These are phyloP conservation scores for Porogramme epimiltina DNA, from an alignment of 1,284 basidiomycete genomes.

Conservation along the genomic window DNA sequence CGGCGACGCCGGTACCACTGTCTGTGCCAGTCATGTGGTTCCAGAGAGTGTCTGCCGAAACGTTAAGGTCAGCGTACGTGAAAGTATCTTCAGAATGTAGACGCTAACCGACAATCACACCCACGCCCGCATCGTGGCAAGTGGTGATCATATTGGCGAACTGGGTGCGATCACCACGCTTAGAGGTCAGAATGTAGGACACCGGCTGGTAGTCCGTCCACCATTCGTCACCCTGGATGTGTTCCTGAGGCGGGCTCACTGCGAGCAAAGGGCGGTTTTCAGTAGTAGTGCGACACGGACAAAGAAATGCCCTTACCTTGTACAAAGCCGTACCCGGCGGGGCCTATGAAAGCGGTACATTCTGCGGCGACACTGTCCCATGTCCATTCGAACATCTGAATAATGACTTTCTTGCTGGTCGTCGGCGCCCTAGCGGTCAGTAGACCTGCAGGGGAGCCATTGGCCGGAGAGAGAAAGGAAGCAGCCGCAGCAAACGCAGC, in stretches of 20 bases:
- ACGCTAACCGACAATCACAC: conserved; percentile 55
- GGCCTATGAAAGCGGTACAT: conserved; percentile 66
- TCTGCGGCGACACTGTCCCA: conserved; percentile 60
- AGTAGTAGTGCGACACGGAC: background rate
- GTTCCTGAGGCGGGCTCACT: conserved; percentile 53
- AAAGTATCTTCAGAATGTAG: background rate
- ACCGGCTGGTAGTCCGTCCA: conserved; percentile 74
- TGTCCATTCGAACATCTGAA: conserved; percentile 38
- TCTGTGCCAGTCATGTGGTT: conserved; percentile 63
- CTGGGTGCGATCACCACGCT: conserved; percentile 56
- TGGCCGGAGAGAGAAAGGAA: no score
- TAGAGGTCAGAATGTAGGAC: conserved; percentile 60
- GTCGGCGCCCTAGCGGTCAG: no score
- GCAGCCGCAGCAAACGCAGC: no score
- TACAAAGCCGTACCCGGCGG: conserved; percentile 65
- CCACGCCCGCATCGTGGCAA: conserved; percentile 62
- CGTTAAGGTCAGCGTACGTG: background rate
- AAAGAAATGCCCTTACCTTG: conserved; percentile 44
- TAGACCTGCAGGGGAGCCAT: no score
- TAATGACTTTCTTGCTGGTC: conserved; percentile 31
- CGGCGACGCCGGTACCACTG: conserved; percentile 49
- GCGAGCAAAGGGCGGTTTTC: conserved; percentile 6
- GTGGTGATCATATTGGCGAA: conserved; percentile 57
- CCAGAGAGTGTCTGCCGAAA: conserved; percentile 52
- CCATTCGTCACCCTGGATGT: conserved; percentile 55